Conservation (phyloP, 495 filamentous ascomycete species). For the Corynascus novoguineensis region DNA sequence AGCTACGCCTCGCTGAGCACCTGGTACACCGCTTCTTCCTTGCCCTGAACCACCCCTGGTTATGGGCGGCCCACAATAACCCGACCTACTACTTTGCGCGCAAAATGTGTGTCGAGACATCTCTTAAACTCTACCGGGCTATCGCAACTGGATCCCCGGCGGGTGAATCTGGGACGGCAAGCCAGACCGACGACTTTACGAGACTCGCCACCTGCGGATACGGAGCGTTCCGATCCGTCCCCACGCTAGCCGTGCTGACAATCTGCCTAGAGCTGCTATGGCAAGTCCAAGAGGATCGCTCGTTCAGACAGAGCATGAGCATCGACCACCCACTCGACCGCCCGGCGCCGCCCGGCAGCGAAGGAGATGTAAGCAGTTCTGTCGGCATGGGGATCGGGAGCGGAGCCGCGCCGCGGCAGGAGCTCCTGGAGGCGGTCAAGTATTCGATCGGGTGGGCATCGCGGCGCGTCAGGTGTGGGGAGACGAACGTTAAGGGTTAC, state of each 20-base stretch:
- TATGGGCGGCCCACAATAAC: constrained; percentile 30
- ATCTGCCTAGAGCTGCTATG: constrained; percentile 47
- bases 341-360: constrained; percentile 19
- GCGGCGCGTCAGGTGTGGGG: constrained; percentile 44
- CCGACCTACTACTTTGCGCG: constrained; percentile 44
- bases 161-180: constrained; percentile 16
- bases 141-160: constrained; percentile 23
- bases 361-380: constrained; percentile 25
- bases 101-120: constrained; percentile 42
- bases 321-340: constrained; percentile 23
- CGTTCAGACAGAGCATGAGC: constrained; percentile 36
- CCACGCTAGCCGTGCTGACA: constrained; percentile 40
- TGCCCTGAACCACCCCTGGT: constrained; percentile 41
- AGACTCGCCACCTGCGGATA: constrained; percentile 41
- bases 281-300: constrained; percentile 48
- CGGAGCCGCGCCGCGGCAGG: constrained; percentile 33
- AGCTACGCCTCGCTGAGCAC: constrained; percentile 36
- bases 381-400: constrained; percentile 23
- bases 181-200: constrained; percentile 34
- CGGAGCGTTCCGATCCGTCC: constrained; percentile 43
- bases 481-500: constrained; percentile 54
- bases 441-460: constrained; percentile 43
- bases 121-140: constrained; percentile 39
- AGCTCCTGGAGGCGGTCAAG: constrained; percentile 45
- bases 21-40: constrained; percentile 52